Evolutionary conservation across 1,284 basidiomycete genomes (phyloP), one percentile per base, ranked within the genome.

Genomic region (Golubevia sp.): DNA sequence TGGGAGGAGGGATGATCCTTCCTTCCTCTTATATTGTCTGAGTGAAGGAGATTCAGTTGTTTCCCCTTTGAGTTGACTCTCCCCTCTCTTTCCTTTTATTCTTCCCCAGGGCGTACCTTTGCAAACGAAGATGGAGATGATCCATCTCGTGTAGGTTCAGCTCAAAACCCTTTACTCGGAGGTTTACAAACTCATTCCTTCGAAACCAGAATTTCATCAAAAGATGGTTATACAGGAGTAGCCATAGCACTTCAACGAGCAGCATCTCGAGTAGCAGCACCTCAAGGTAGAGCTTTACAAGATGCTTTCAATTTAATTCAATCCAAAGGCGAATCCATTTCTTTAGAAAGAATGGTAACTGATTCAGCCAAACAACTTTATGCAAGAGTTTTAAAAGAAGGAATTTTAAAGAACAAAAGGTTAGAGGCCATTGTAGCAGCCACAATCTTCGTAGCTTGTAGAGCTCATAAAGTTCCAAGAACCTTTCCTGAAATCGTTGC

Each of bases 121-220:
- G 80, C 80, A 55, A 83, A 83, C 66, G 80, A 83, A 52, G 80
- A 83, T 25, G 79, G 79, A 25, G 80, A 83, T 55, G 80, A 83
- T 56, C 80, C 80, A 1, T 82, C 79, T 63, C 80, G 80, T 75
- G 79, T 83, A 8, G 80, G 80, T 54, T 71, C 73, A 27, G 75
- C 78, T 11, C 66, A 71, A 58, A 83, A 82, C 54, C 80, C 80
- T 38, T 65, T 83, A 51, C 66, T 83, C 57, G 80, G 82, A 44
- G 80, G 80, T 27, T 74, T 83, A 62, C 38, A 44, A 44, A 79
- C 75, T 26, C 79, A 83, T 63, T 72, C 75, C 63, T 73, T 82
- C 55, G 80, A 82, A 60, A 82, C 79, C 56, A 72, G 79, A 56
- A 82, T 83, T 51, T 74, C 71, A 13, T 69, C 65, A 44, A 68